Base-by-base conservation (phyloP, 495 filamentous ascomycete genomes). In the Penicillium psychrofluorescens region DNA sequence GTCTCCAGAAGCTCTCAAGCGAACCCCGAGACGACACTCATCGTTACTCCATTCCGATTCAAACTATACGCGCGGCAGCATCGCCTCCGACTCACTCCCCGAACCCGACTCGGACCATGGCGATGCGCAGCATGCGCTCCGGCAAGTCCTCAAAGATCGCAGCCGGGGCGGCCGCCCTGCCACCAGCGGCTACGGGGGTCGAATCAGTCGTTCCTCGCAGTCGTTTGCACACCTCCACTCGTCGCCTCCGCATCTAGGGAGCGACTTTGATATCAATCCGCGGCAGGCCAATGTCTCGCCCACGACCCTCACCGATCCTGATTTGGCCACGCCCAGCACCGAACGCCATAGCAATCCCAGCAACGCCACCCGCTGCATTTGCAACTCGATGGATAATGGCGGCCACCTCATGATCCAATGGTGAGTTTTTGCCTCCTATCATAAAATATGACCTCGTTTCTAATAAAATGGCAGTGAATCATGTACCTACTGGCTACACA, bases 401-500 rank as follows among this genome's bases (percentile, higher is more conserved):
- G 81, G 78, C 45, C 67, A 76, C 51, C 75, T 85, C 40, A 83
- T 95, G 83, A 82, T 95, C 51, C 86, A 90, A 68, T 95, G 86
- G 86, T 89, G 71, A 46, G 72, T 66, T 39, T 39, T 8, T 44
- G 11, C 40, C 14, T 1, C n/a, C 16, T 4, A 6, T 38, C 11
- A 13, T 38, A 13, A 34, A 11, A 35, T 4, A 16, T 46, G 27
- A 27, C 41, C 40, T n/a, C n/a, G 12, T 43, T 22, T 7, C 22
- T 22, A 22, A 22, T 22, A 22, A 4, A 22, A 22, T 22, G 22
- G 13, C 53, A 90, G 89, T 64, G 84, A 90, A 67, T 90, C 88
- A 4, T 95, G 89, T 64, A 83, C 79, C 33, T 84, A 90, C 64
- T 91, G 83, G 81, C 76, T 90, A 28, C 89, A 95, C 55, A 84